A percentile compares a stretch with the other conserved stretches of the same genome.
phyloP scores from a whole-genome alignment of 2,329 filamentous ascomycete genomes.

The Fusarium sp. region DNA sequence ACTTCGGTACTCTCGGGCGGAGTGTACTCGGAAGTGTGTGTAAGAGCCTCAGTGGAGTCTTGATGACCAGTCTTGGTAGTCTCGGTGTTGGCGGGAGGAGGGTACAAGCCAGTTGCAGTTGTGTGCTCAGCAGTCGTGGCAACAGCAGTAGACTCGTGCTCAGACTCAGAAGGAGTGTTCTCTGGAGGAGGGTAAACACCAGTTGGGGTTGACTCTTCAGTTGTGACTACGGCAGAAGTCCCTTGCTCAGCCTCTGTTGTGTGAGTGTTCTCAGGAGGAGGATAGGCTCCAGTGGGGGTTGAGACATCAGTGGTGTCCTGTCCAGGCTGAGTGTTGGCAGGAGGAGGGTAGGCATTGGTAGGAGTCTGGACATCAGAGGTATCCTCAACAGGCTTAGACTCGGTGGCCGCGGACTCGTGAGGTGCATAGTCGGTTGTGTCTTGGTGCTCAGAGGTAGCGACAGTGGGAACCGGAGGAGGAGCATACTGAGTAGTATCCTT shows the following conservation, averaged over 20 bases:
- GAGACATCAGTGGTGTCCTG: slow-evolving; percentile 7
- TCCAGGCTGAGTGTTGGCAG: neutral
- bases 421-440: slow-evolving; percentile 18
- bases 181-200: slow-evolving; percentile 7
- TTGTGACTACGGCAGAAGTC: neutral
- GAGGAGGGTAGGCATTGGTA: slow-evolving; percentile 1
- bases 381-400: slow-evolving; percentile 11
- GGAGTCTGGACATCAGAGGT: slow-evolving; percentile 3
- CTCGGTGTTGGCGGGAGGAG: slow-evolving; percentile 20
- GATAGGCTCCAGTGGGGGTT: neutral
- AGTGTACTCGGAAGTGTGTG: slow-evolving; percentile 18
- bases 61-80: slow-evolving; percentile 14
- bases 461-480: slow-evolving; percentile 16
- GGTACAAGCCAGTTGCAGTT: slow-evolving; percentile 19
- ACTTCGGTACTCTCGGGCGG: slow-evolving; percentile 19
- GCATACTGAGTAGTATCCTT: slow-evolving; percentile 16
- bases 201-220: neutral
- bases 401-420: slow-evolving; percentile 14
- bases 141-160: neutral
- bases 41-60: slow-evolving; percentile 23
- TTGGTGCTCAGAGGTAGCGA: slow-evolving; percentile 16
- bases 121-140: slow-evolving; percentile 1
- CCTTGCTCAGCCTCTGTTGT: neutral
- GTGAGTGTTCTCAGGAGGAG: slow-evolving; percentile 1
- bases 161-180: neutral